Evolutionary conservation across 331 rosid genomes (phyloP).

Genomic region (Malus hybrid): DNA sequence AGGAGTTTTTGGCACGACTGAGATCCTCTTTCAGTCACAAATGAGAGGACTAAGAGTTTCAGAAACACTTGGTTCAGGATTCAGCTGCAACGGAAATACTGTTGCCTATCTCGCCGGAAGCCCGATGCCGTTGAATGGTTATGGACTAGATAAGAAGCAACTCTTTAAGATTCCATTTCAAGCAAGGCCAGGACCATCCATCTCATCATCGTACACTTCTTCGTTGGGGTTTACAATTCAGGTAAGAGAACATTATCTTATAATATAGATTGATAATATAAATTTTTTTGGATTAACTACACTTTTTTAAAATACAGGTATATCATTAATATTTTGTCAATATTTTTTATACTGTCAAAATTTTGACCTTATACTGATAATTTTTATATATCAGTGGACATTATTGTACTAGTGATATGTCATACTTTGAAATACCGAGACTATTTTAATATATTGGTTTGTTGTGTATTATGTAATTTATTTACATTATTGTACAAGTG

Average conservation of each 20-base stretch:
- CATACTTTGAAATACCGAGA: no score
- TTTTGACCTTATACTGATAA: no score
- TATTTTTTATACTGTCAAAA: no score
- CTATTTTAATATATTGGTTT: no score
- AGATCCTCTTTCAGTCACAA: background rate
- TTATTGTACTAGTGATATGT: no score
- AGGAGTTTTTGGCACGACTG: background rate
- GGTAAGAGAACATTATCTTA: background rate
- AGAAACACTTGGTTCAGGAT: background rate
- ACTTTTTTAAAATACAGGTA: no score
- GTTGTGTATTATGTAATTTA: no score
- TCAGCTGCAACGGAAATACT: background rate
- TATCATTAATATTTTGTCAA: no score
- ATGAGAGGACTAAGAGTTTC: background rate
- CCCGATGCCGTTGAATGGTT: background rate
- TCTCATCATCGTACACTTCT: background rate
- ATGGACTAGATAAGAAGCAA: background rate
- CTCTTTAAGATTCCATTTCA: background rate
- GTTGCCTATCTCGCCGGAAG: background rate
- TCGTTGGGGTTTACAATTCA: background rate
- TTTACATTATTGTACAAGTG: no score
- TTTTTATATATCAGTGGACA: no score
- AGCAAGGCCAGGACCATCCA: constrained; percentile 1
- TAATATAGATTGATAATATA: no score
- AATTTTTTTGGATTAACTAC: no score